A percentile compares a stretch with the other conserved stretches of the same genome.
Conservation (phyloP, 2,329 filamentous ascomycete genomes). For the Aspergillus aculeatus region DNA sequence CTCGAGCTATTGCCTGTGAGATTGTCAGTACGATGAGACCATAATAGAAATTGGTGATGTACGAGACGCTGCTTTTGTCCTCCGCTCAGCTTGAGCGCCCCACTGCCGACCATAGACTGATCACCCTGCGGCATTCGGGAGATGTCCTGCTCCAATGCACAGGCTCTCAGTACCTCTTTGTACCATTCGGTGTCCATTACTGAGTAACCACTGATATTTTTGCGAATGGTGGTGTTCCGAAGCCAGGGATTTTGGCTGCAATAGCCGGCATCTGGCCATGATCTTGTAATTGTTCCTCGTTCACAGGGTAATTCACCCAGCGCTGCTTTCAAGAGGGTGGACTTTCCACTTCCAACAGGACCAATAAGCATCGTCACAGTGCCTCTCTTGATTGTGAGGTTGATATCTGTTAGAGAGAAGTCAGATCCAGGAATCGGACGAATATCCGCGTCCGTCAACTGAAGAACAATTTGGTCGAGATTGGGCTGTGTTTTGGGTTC, state of each 20-base stretch:
- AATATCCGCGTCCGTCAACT: neutral
- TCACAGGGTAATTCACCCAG: neutral
- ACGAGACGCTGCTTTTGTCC: conserved; percentile 1
- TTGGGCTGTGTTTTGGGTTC: neutral
- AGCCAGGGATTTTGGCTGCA: conserved; percentile 70
- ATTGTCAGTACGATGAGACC: neutral
- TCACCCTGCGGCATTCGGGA: neutral
- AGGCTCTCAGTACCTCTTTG: conserved; percentile 65
- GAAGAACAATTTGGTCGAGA: neutral
- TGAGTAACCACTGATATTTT: conserved; percentile 66
- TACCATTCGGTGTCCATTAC: conserved; percentile 68
- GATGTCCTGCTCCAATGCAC: conserved; percentile 70
- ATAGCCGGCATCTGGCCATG: neutral
- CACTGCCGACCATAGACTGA: neutral
- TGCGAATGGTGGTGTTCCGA: conserved; percentile 70
- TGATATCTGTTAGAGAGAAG: neutral
- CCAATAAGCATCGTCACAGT: neutral
- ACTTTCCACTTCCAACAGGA: conserved; percentile 1
- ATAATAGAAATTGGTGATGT: neutral
- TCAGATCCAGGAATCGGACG: neutral
- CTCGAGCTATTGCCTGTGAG: neutral
- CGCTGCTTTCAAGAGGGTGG: neutral
- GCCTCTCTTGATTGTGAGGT: neutral
- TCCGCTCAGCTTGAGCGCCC: neutral
- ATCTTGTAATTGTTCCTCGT: neutral